Evolutionary conservation across 306 rosid genomes (phyloP).

Genomic region (Alnus rubra): DNA sequence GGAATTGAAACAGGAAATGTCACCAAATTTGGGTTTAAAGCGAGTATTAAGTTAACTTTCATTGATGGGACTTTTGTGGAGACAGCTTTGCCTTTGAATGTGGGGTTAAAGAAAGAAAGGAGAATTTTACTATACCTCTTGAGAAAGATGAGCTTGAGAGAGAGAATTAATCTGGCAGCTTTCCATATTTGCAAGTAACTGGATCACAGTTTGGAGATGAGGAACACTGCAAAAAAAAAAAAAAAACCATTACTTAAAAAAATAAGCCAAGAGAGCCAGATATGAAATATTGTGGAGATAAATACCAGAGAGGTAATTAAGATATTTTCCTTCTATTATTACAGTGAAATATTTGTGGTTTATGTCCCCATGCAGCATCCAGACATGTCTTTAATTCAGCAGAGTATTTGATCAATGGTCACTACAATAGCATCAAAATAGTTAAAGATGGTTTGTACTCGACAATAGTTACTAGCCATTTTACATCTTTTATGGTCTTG

Average conservation of each 20-base stretch:
- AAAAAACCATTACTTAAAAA: neutral
- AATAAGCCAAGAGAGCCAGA: constrained; percentile 28
- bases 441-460: neutral
- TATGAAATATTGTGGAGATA: neutral
- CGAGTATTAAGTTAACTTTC: neutral
- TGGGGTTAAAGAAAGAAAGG: neutral
- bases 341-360: neutral
- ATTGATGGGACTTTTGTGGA: neutral
- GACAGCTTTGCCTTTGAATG: neutral
- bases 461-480: neutral
- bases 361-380: neutral
- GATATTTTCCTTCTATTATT: neutral
- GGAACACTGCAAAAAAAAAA: constrained; percentile 56
- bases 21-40: neutral
- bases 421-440: neutral
- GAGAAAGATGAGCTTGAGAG: constrained; percentile 39
- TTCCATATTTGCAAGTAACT: constrained; percentile 83
- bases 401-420: neutral
- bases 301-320: neutral
- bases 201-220: constrained; percentile 70
- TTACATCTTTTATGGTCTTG: too few relatives aligned
- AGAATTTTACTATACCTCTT: constrained; percentile 52
- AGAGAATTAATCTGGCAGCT: constrained; percentile 67
- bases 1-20: constrained; percentile 11
- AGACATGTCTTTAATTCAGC: neutral